Evolutionary conservation across 768 basidiomycete genomes (phyloP), one percentile per base, ranked within the genome.

Genomic region (Terana coerulea): DNA sequence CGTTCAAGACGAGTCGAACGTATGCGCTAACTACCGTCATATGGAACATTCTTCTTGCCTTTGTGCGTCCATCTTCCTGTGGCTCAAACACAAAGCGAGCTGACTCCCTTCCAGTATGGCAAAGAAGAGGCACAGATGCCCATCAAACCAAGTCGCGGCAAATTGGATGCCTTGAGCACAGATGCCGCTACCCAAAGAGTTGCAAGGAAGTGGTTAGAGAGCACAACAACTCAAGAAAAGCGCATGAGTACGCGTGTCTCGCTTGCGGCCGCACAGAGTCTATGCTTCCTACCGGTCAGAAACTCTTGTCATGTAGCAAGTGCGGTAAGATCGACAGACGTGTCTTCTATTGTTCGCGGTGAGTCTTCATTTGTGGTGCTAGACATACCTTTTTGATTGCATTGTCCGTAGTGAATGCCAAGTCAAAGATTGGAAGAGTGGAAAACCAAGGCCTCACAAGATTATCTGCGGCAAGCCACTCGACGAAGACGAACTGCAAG

Each of bases 31-130:
- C 45, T 9, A 19, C 19, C 10, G 24, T 47, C 11, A 19, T 53
- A 3, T 53, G 51, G 51, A 47, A 53, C 29, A 53, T 41, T 22
- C 22, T 46, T 26, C 45, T 53, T 15, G 22, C 51, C 1, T 53
- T 53, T n/a, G 51, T 53, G 25, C 11, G 51, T 53, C 8, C 3
- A 17, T 33, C 31, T 24, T 1, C 21, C 9, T 14, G n/a, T 39
- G 1, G 3, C 17, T 17, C 31, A 9, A n/a, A 24, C 4, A 9
- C n/a, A n/a, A 36, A 1, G 1, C 3, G 12, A 26, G 17, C 24
- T 51, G 21, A 15, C n/a, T 15, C 7, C 8, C 17, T 15, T 47
- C 26, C 29, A 44, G 51, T 25, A 40, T 12, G 42, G 45, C 5
- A 7, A 25, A 17, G 19, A 34, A 15, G 51, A 45, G 30, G 10